Evolutionary conservation across 352 stramenopile species (phyloP).

Genomic region (Aphanomyces astaci): DNA sequence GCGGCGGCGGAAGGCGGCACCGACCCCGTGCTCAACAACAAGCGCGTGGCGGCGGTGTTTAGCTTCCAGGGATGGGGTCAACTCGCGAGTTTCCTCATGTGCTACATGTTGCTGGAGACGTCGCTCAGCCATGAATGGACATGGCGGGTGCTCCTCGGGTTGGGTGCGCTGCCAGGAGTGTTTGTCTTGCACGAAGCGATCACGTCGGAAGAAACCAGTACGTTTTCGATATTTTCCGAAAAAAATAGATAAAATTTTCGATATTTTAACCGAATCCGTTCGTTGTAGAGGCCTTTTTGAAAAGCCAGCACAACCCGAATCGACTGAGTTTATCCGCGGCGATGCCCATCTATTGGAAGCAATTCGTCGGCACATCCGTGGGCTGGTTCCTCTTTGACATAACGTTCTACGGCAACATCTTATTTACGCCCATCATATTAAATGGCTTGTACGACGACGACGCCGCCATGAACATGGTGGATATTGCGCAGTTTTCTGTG

Average conservation of each 20-base stretch:
- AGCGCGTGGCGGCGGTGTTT: slow-evolving; percentile 53
- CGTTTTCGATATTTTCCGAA: background rate
- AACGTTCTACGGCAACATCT: slow-evolving; percentile 83
- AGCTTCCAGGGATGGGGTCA: slow-evolving; percentile 59
- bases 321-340: background rate
- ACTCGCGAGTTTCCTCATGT: slow-evolving; percentile 46
- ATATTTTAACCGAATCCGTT: too few species aligned
- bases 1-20: slow-evolving; percentile 47
- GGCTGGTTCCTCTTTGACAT: slow-evolving; percentile 92
- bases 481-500: slow-evolving; percentile 56
- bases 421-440: slow-evolving; percentile 81
- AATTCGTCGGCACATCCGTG: slow-evolving; percentile 63
- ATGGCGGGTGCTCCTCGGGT: slow-evolving; percentile 48
- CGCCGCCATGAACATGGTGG: slow-evolving; percentile 43
- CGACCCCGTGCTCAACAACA: slow-evolving; percentile 48
- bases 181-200: slow-evolving; percentile 50
- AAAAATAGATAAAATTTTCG: background rate
- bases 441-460: slow-evolving; percentile 55
- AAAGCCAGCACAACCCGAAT: slow-evolving; percentile 20
- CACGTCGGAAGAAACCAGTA: slow-evolving; percentile 35
- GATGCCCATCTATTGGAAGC: background rate
- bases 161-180: slow-evolving; percentile 46
- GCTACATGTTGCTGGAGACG: slow-evolving; percentile 48
- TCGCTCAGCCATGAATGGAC: slow-evolving; percentile 31
- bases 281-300: slow-evolving; percentile 25